These are phyloP conservation scores for Phragmites australis DNA, from an alignment of 176 grass and related monocot genomes.

Conservation along the genomic window DNA sequence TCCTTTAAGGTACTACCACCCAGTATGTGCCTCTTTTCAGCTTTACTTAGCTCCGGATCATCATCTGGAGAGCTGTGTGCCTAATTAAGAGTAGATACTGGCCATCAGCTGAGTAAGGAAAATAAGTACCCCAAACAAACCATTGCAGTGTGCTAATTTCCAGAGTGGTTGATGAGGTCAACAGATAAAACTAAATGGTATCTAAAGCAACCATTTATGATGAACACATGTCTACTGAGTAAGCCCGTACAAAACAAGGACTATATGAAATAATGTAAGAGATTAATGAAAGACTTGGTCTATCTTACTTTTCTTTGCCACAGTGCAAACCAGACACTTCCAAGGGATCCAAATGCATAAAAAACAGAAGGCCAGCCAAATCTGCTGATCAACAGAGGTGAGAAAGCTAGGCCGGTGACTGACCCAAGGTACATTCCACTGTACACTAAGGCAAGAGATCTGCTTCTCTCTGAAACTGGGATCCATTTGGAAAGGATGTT, in stretches of 20 bases:
- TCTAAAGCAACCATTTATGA: constrained; percentile 16
- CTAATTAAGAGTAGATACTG: constrained; percentile 44
- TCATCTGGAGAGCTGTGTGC: constrained; percentile 84
- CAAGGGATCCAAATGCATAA: constrained; percentile 88
- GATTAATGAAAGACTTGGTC: not conserved
- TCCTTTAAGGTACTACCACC: constrained; percentile 64
- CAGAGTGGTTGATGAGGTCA: constrained; percentile 9
- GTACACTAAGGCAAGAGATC: constrained; percentile 90
- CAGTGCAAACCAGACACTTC: constrained; percentile 81
- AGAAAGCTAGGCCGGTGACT: constrained; percentile 85
- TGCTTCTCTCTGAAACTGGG: constrained; percentile 95
- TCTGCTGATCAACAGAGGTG: constrained; percentile 85
- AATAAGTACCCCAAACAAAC: not conserved
- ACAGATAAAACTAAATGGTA: not conserved
- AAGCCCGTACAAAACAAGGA: not conserved
- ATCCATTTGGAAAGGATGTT: constrained; percentile 97
- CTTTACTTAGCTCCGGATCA: constrained; percentile 64
- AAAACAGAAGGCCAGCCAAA: constrained; percentile 98
- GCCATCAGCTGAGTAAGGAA: constrained; percentile 15
- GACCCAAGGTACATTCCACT: constrained; percentile 99
- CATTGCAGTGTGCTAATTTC: not conserved
- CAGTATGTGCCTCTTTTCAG: constrained; percentile 73
- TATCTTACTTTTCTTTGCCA: constrained; percentile 76
- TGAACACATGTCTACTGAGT: not conserved
- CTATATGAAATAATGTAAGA: not conserved